These are phyloP conservation scores for Suhomyces pyralidae DNA, from an alignment of 805 yeast genomes.

Conservation along the genomic window DNA sequence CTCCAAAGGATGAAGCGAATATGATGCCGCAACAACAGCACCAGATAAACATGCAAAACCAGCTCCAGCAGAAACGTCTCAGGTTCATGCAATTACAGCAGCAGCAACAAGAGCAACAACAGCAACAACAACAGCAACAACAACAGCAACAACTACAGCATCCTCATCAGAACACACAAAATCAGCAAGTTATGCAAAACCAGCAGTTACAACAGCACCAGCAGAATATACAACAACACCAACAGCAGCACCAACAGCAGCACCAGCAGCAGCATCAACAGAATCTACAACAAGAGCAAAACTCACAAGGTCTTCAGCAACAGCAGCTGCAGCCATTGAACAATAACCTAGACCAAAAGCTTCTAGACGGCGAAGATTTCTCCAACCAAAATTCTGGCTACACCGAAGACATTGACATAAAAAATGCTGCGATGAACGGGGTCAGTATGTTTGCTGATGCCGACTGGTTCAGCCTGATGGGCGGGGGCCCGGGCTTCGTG, in stretches of 20 bases:
- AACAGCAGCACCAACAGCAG: not conserved
- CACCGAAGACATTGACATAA: not conserved
- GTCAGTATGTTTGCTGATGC: slow-evolving; percentile 9
- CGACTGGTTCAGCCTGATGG: slow-evolving; percentile 34
- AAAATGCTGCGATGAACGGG: not conserved
- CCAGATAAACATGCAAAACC: slow-evolving; percentile 15
- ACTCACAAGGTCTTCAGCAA: not conserved
- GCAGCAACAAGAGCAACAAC: slow-evolving; percentile 4
- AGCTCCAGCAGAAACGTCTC: slow-evolving; percentile 16
- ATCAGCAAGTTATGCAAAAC: slow-evolving; percentile 3
- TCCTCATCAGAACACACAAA: not conserved
- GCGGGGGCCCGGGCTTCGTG: slow-evolving; percentile 31
- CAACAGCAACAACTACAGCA: slow-evolving; percentile 4
- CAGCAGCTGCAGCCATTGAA: not conserved
- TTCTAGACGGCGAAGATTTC: not conserved
- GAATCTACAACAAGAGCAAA: slow-evolving; percentile 1
- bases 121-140: not conserved
- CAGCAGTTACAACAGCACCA: slow-evolving; percentile 2
- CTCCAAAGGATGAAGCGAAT: slow-evolving; percentile 3
- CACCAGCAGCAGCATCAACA: not conserved
- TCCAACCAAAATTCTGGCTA: not conserved
- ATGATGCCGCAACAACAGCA: slow-evolving; percentile 13
- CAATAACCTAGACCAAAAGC: not conserved
- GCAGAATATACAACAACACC: not conserved
- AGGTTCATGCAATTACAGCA: slow-evolving; percentile 16